These are phyloP conservation scores for Neopestalotiopsis sp. DNA, from an alignment of 2,329 filamentous ascomycete species.

Conservation along the genomic window DNA sequence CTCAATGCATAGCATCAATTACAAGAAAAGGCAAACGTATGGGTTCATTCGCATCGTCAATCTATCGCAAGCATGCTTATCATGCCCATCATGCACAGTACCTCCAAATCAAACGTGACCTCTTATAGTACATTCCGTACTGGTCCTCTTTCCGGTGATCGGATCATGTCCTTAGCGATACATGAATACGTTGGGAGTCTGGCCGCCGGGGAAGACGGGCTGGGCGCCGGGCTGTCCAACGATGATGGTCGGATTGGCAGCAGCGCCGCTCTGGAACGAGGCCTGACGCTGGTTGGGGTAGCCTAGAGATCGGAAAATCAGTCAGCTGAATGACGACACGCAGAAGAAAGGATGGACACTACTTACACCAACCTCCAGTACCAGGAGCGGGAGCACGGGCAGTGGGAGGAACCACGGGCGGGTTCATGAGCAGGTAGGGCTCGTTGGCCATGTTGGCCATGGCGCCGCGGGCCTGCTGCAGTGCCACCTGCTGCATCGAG, in stretches of 20 bases:
- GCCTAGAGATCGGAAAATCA: not conserved
- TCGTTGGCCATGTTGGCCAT: not conserved
- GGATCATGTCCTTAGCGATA: not conserved
- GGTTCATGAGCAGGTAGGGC: conserved; percentile 9
- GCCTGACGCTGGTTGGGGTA: conserved; percentile 11
- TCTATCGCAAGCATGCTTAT: no score
- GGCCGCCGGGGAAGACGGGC: not conserved
- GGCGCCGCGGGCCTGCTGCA: not conserved
- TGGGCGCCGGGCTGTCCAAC: not conserved
- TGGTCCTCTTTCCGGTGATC: no score
- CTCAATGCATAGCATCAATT: no score
- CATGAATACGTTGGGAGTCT: not conserved
- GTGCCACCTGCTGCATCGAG: not conserved
- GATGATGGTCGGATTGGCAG: conserved; percentile 11
- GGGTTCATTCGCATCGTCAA: no score
- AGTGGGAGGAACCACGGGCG: not conserved
- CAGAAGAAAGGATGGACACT: no score
- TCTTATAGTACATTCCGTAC: no score
- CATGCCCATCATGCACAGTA: not conserved
- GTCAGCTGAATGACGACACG: not conserved
- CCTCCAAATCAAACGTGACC: not conserved
- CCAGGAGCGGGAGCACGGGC: conserved; percentile 4
- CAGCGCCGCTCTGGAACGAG: conserved; percentile 3
- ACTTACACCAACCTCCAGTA: conserved; percentile 14
- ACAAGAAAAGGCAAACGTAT: no score